Evolutionary conservation across 108 stramenopile species (phyloP), one percentile per base, ranked within the genome.

Genomic region (Conticribra guillardii): DNA sequence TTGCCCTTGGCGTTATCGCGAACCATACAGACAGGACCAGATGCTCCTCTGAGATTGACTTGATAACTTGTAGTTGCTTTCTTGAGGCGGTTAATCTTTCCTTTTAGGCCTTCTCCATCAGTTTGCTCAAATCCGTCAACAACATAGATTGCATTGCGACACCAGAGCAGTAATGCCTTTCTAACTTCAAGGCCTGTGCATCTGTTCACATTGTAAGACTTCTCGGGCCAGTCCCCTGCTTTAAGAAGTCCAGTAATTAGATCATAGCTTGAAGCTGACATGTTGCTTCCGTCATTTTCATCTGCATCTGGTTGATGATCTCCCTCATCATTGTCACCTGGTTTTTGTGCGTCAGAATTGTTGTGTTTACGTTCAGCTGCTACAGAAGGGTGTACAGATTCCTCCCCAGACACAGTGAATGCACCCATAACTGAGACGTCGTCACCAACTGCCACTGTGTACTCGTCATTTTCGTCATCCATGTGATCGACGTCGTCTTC

Each of bases 131-230:
- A 95, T 1, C 94, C 94, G 69, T 95, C 94, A 44, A 95, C 87
- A 31, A 95, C 86, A 56, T 95, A 95, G 30, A 95, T 66, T 17
- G 91, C 88, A 60, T 91, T 83, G 3, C 69, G 82, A 55, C 91
- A 93, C 84, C 87, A 91, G 4, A 93, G 84, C 54, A 95, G 81
- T 21, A 95, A 65, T 17, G 90, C 91, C 63, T 93, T 88, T 9
- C 87, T 63, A 19, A 95, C 94, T 73, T 95, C 94, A 45, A 95
- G 76, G 33, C 94, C 94, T 51, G 94, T 93, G 70, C 94, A 95
- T 26, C 94, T 81, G 60, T 74, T 72, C 45, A 93, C 85, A 68
- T 95, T 95, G 74, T 93, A 95, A 45, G 87, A 89, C 60, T 92
- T 80, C 72, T 90, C 89, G 23, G 94, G 94, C 87, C 87, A 88